phyloP scores from a whole-genome alignment of 768 basidiomycete species.

The Termitomyces sp. region DNA sequence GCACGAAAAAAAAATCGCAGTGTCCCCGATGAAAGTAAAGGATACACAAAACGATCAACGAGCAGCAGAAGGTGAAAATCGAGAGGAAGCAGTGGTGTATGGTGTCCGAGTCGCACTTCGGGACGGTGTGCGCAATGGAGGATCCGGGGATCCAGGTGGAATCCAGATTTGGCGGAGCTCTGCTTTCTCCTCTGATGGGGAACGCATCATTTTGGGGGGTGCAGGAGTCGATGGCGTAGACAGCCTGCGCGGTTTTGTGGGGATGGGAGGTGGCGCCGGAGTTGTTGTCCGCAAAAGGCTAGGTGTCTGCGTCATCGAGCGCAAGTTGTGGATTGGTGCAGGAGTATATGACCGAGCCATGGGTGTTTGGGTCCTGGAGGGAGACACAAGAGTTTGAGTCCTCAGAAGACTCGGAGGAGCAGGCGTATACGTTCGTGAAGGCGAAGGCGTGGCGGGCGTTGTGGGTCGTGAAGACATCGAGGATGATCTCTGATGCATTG shows the following conservation, averaged over 20 bases:
- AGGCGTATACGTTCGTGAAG: constrained; percentile 41
- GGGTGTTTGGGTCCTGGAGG: constrained; percentile 24
- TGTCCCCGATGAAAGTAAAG: constrained; percentile 17
- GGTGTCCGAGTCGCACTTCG: constrained; percentile 21
- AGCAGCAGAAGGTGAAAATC: constrained; percentile 22
- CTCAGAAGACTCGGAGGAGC: constrained; percentile 27
- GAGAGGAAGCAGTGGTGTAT: constrained; percentile 21
- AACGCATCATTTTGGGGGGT: constrained; percentile 57
- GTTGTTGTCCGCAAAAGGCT: constrained; percentile 39
- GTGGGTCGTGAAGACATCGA: constrained; percentile 53
- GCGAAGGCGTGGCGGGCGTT: constrained; percentile 43
- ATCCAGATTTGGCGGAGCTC: constrained; percentile 65
- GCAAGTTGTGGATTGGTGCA: constrained; percentile 33
- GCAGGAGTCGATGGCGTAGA: constrained; percentile 52
- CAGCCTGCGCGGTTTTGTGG: constrained; percentile 48
- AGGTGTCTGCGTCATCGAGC: constrained; percentile 35
- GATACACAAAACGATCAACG: constrained; percentile 18
- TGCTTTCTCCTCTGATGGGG: constrained; percentile 67
- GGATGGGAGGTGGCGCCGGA: constrained; percentile 31
- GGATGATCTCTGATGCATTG: constrained; percentile 55
- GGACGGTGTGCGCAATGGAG: constrained; percentile 28
- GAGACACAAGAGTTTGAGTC: constrained; percentile 35
- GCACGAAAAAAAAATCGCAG: constrained; percentile 17
- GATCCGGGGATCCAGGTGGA: constrained; percentile 36
- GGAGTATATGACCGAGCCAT: constrained; percentile 40